phyloP scores from a whole-genome alignment of 768 basidiomycete species.

The Termitomyces sp. region DNA sequence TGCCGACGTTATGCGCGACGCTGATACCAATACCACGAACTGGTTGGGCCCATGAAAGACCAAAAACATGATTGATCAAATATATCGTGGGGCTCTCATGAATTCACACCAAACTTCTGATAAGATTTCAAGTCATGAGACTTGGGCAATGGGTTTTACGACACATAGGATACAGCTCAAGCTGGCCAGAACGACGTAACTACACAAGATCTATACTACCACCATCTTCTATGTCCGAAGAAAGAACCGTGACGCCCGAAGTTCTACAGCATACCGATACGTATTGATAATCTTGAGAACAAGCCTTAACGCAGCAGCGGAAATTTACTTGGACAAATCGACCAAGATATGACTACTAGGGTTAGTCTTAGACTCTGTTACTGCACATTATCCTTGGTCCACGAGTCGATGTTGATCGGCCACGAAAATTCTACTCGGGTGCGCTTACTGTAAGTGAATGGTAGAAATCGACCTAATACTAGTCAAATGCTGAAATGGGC shows the following conservation, averaged over 20 bases:
- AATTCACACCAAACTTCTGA: not conserved
- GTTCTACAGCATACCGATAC: not conserved
- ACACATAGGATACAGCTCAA: not conserved
- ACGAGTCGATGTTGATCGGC: conserved; percentile 4
- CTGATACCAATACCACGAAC: not conserved
- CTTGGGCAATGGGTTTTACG: conserved; percentile 1
- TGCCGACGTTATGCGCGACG: not conserved
- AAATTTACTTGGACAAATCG: conserved; percentile 3
- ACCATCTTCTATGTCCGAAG: not conserved
- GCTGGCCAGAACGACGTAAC: not conserved
- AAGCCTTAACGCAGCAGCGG: not conserved
- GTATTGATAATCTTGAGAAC: not conserved
- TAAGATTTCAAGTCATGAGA: conserved; percentile 4
- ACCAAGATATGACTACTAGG: not conserved
- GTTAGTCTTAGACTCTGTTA: conserved; percentile 2
- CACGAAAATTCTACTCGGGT: not conserved
- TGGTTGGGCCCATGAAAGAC: too few relatives aligned
- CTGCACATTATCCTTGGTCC: not conserved
- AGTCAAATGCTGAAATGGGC: not conserved
- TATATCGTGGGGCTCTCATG: not conserved
- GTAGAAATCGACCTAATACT: not conserved
- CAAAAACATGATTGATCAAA: too few relatives aligned
- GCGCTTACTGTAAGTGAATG: not conserved
- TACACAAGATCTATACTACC: not conserved
- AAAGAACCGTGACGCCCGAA: conserved; percentile 1